Base-by-base conservation (phyloP, 768 basidiomycete species). In the Saitozyma podzolica region DNA sequence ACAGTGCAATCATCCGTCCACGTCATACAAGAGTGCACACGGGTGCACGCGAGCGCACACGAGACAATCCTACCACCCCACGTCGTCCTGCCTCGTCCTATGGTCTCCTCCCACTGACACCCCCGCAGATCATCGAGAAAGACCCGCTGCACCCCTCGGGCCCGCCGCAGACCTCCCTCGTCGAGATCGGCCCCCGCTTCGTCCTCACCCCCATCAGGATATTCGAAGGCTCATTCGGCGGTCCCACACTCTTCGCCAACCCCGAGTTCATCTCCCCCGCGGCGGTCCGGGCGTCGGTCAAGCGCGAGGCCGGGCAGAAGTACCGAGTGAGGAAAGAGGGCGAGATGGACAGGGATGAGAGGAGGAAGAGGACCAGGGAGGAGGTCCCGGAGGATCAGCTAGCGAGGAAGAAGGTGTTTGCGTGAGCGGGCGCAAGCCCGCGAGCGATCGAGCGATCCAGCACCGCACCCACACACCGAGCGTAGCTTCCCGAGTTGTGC, bases 131-230 rank as follows among this genome's bases (percentile, higher is more conserved):
- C 64, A 82, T 96, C 59, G 92, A 96, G 80, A 97, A 94, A 78
- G 92, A 96, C 77, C 92, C 94, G 14, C 77, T 89, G 50, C 88
- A 91, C 70, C 90, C 92, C 1, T 89, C 89, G 69, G 90, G 88
- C 8, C 87, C 92, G 4, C 87, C 91, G 2, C 87, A 89, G 61
- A 92, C 86, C 56, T 87, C 90, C n/a, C 84, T 99, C 19, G 86
- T 94, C 17, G 96, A 98, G 82, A 98, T 99, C 67, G 96, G 96
- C 11, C 96, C 96, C 10, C 87, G 96, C 50, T 96, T 98, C 79
- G 96, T 98, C 53, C 83, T 99, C 55, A 95, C 92, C 42, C 96
- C 96, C 9, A 97, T 99, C 71, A 87, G 92, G 58, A 94, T 99
- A 62, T 99, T 99, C 75, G 96, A 99, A 79, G 96, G 96, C 9